Base-by-base conservation (phyloP, 805 yeast genomes). In the Osmozyma mogii region DNA sequence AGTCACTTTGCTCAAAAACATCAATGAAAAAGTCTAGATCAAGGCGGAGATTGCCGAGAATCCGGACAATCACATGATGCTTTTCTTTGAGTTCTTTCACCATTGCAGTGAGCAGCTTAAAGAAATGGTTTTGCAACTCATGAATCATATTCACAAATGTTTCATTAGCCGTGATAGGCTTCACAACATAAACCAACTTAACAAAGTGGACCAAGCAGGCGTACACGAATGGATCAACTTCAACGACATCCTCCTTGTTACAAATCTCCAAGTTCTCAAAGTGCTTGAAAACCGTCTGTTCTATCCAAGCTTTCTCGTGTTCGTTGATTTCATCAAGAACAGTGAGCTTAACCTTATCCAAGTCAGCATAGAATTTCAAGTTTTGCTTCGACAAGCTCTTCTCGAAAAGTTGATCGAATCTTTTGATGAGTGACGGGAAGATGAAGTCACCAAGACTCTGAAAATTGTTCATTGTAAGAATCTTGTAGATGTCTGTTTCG, bases 401-500 rank as follows among this genome's bases (percentile, higher is more conserved):
- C 13, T 52, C 54, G 34, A 55, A 63, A 10, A 56, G 35, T 27
- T 34, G 35, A 37, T 63, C 70, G 32, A 58, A 63, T 22, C 45
- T 49, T 5, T 37, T 29, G 15, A 61, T 49, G 24, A 63, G 40
- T 15, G 35, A 34, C 2, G 67, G 67, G 35, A 51, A 58, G 1
- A 54, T 41, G 4, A 34, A 32, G 24, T 54, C 44, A 1, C 59
- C 54, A 11, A 63, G 43, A 22, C 48, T 52, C 22, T 62, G 64
- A 32, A 61, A 56, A 38, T 63, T 63, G 41, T 63, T 63, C 67
- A 63, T 63, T 4, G 68, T 58, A 29, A 63, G 45, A 2, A 63
- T 50, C 36, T 63, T 63, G 47, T 46, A 63, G 7, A 50, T 44
- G 15, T 56, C 56, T 17, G 45, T 44, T 16, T 47, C 54, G 11